A percentile compares a stretch with the other conserved stretches of the same genome.
phyloP scores from a whole-genome alignment of 768 basidiomycete genomes.

The Boletus rufocinnamomeus region DNA sequence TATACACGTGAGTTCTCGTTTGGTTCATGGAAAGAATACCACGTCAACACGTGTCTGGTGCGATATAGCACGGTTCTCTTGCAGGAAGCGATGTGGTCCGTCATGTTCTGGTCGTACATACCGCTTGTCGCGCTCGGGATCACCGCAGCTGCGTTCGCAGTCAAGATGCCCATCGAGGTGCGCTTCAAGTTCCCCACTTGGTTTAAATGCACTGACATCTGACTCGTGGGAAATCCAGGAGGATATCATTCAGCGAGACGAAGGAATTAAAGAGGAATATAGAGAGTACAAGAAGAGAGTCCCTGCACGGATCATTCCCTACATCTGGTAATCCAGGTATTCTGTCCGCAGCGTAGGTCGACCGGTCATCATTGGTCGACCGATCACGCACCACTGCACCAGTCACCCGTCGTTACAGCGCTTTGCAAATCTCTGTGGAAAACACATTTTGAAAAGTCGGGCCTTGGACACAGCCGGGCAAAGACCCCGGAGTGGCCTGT shows the following conservation, averaged over 20 bases:
- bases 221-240: constrained; percentile 18
- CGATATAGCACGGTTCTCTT: constrained; percentile 9
- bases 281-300: constrained; percentile 27
- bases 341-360: neutral
- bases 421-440: too few relatives aligned
- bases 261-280: constrained; percentile 18
- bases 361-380: neutral
- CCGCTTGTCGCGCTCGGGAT: constrained; percentile 23
- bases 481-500: too few relatives aligned
- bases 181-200: neutral
- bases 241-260: constrained; percentile 24
- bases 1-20: constrained; percentile 23
- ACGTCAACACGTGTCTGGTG: neutral
- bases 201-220: neutral
- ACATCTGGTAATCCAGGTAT: constrained; percentile 15
- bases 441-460: too few relatives aligned
- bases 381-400: neutral
- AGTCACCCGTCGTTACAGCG: too few relatives aligned
- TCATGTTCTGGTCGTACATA: constrained; percentile 30
- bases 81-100: constrained; percentile 12
- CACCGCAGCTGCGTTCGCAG: constrained; percentile 11
- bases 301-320: constrained; percentile 25
- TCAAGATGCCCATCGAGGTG: constrained; percentile 35
- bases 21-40: neutral
- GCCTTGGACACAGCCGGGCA: too few relatives aligned